Evolutionary conservation across 768 basidiomycete species (phyloP).

Genomic region (Leccinum sublutescens): DNA sequence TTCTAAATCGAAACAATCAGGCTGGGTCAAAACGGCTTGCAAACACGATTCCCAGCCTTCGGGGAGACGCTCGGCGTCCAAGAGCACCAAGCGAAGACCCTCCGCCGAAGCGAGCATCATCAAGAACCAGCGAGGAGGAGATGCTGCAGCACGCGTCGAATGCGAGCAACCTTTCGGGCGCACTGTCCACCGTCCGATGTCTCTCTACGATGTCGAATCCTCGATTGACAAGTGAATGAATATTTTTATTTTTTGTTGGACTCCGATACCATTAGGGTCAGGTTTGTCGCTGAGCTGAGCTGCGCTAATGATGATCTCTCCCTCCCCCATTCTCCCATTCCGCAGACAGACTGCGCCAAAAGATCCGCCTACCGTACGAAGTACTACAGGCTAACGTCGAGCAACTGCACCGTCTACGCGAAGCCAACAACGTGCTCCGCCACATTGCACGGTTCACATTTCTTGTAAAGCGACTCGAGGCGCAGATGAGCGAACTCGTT

Average conservation of each 20-base stretch:
- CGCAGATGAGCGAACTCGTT: slow-evolving; percentile 75
- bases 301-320: background rate
- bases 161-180: slow-evolving; percentile 67
- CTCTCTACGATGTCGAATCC: slow-evolving; percentile 69
- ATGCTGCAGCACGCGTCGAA: slow-evolving; percentile 79
- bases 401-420: slow-evolving; percentile 74
- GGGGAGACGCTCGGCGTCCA: slow-evolving; percentile 63
- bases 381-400: slow-evolving; percentile 70
- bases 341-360: slow-evolving; percentile 66
- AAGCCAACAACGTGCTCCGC: slow-evolving; percentile 81
- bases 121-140: slow-evolving; percentile 46
- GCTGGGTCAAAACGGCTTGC: slow-evolving; percentile 45
- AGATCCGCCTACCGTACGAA: slow-evolving; percentile 83
- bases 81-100: slow-evolving; percentile 53
- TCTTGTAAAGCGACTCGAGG: slow-evolving; percentile 76
- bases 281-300: background rate
- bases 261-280: background rate
- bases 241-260: too few species aligned
- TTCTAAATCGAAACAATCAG: background rate
- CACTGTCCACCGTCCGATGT: slow-evolving; percentile 61
- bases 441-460: slow-evolving; percentile 82
- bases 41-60: slow-evolving; percentile 69
- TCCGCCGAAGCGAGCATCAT: slow-evolving; percentile 66
- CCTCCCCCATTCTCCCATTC: background rate
- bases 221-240: slow-evolving; percentile 71